phyloP scores from a whole-genome alignment of 257 asterid genomes.

The Cinchona pubescens region DNA sequence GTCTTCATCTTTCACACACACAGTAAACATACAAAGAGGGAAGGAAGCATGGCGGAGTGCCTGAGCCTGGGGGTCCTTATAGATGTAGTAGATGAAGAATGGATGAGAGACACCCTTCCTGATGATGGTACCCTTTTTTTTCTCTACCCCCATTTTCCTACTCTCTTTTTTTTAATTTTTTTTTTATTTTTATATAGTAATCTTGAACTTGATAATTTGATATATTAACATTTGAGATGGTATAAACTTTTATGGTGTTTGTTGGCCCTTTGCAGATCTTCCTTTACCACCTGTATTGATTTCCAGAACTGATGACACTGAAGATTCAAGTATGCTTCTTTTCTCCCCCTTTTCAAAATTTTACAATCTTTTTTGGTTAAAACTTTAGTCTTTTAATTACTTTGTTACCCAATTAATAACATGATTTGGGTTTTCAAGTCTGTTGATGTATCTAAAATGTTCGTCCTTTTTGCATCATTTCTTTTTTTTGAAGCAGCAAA shows the following conservation, averaged over 20 bases:
- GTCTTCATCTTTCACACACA: too few relatives aligned
- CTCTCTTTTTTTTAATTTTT: not conserved
- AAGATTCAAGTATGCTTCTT: constrained; percentile 56
- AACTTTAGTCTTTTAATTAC: too few relatives aligned
- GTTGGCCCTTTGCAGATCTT: constrained; percentile 48
- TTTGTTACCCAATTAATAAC: not conserved
- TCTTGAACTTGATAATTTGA: too few relatives aligned
- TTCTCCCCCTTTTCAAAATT: not conserved
- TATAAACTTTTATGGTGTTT: not conserved
- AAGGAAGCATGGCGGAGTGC: constrained; percentile 49
- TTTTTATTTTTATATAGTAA: not conserved
- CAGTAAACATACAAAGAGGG: not conserved
- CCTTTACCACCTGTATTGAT: constrained; percentile 56
- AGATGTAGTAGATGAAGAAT: constrained; percentile 78
- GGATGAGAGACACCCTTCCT: constrained; percentile 83
- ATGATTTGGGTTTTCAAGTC: not conserved
- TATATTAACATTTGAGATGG: too few relatives aligned
- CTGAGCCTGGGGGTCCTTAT: constrained; percentile 58
- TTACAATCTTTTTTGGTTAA: not conserved
- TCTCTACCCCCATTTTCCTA: not conserved
- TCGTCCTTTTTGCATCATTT: not conserved
- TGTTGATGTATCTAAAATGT: not conserved
- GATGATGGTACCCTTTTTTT: constrained; percentile 49
- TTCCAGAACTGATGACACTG: constrained; percentile 62
- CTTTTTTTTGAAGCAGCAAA: not conserved